phyloP scores from a whole-genome alignment of 78 protist species.

The Paulinella micropora region DNA sequence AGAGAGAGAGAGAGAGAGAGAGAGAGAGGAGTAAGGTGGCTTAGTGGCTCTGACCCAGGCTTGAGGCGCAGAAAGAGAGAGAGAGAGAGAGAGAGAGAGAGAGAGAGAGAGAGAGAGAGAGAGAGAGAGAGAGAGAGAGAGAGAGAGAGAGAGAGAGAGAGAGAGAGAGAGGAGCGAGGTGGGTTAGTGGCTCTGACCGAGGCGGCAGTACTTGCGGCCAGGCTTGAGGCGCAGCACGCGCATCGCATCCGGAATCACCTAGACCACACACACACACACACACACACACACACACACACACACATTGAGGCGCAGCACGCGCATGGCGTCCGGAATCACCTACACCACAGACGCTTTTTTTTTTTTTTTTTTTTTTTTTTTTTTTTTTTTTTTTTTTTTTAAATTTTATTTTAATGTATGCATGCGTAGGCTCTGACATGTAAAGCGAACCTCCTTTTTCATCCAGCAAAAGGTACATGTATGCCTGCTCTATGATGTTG shows the following conservation, averaged over 20 bases:
- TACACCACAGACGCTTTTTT: no score
- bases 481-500: no score
- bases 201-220: slow-evolving; percentile 61
- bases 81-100: neutral
- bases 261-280: no score
- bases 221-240: slow-evolving; percentile 65
- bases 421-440: no score
- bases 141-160: slow-evolving; percentile 46
- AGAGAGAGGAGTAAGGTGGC: neutral
- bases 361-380: no score
- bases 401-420: no score
- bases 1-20: neutral
- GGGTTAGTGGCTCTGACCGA: no score
- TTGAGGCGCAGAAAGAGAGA: neutral
- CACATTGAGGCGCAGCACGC: slow-evolving; percentile 61
- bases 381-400: no score
- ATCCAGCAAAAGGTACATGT: no score
- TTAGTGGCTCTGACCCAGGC: neutral
- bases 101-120: neutral
- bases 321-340: slow-evolving; percentile 88
- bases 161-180: no score
- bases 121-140: neutral
- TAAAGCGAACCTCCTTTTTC: no score
- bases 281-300: no score
- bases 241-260: slow-evolving; percentile 89